Evolutionary conservation across 2,329 filamentous ascomycete species (phyloP).

Genomic region (Parastagonospora avenae): DNA sequence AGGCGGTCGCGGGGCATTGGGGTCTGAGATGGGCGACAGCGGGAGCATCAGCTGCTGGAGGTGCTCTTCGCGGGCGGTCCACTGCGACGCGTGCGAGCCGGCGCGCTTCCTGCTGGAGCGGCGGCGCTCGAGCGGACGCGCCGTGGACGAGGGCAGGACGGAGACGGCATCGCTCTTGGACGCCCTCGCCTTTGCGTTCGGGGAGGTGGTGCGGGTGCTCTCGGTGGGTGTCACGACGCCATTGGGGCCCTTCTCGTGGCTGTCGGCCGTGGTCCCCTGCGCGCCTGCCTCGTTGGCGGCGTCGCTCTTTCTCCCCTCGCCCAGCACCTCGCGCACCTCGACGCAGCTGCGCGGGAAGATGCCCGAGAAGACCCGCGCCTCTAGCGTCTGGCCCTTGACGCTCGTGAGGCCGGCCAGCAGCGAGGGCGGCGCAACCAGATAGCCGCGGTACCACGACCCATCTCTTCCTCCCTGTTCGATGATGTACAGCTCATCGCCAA

Average conservation of each 20-base stretch:
- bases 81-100: constrained; percentile 44
- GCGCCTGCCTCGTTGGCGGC: constrained; percentile 17
- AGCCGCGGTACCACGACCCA: constrained; percentile 92
- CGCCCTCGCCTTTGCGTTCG: constrained; percentile 20
- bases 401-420: constrained; percentile 89
- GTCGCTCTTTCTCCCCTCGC: constrained; percentile 52
- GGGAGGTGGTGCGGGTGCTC: constrained; percentile 40
- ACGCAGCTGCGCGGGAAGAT: constrained; percentile 96
- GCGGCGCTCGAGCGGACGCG: constrained; percentile 34
- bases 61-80: constrained; percentile 47
- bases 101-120: constrained; percentile 40
- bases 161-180: constrained; percentile 35
- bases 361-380: constrained; percentile 96
- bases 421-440: constrained; percentile 91
- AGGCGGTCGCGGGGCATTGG: constrained; percentile 74
- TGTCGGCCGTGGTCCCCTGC: constrained; percentile 12
- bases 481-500: constrained; percentile 98
- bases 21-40: constrained; percentile 57
- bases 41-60: constrained; percentile 47
- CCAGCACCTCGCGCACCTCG: constrained; percentile 89
- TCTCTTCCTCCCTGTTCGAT: constrained; percentile 90
- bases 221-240: constrained; percentile 47
- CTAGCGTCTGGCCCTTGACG: constrained; percentile 87
- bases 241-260: constrained; percentile 36
- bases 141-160: constrained; percentile 27